These are phyloP conservation scores for Ophiobolus disseminans DNA, from an alignment of 2,329 filamentous ascomycete species.

Conservation along the genomic window DNA sequence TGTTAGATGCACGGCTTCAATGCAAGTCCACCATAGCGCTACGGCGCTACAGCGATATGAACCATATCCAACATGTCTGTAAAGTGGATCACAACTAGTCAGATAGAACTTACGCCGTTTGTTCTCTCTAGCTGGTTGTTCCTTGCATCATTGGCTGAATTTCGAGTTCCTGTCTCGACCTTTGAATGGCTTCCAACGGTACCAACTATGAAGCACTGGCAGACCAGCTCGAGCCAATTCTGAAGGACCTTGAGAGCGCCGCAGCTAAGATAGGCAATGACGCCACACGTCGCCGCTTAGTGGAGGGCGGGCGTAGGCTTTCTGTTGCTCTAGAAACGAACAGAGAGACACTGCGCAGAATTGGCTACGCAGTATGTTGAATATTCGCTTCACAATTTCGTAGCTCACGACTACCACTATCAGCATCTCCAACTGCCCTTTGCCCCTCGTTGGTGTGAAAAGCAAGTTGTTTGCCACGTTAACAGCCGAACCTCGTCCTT, in stretches of 20 bases:
- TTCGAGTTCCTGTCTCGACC: not conserved
- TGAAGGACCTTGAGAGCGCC: slow-evolving; percentile 1
- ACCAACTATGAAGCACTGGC: slow-evolving; percentile 10
- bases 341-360: too few relatives aligned
- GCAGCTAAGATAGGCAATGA: not conserved
- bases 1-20: not conserved
- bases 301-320: too few relatives aligned
- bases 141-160: not conserved
- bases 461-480: too few relatives aligned
- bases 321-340: too few relatives aligned
- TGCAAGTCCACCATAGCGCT: not conserved
- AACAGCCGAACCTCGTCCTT: too few relatives aligned
- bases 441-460: too few relatives aligned
- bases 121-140: not conserved
- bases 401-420: too few relatives aligned
- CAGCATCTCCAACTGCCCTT: too few relatives aligned
- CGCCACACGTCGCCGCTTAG: slow-evolving; percentile 9
- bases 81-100: not conserved
- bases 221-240: slow-evolving; percentile 7
- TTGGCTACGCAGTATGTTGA: too few relatives aligned
- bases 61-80: too few relatives aligned
- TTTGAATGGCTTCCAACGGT: slow-evolving; percentile 4
- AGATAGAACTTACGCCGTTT: not conserved
- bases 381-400: too few relatives aligned
- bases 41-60: too few relatives aligned